Evolutionary conservation across 2,329 filamentous ascomycete genomes (phyloP).

Genomic region (Trichoderma hamatum): DNA sequence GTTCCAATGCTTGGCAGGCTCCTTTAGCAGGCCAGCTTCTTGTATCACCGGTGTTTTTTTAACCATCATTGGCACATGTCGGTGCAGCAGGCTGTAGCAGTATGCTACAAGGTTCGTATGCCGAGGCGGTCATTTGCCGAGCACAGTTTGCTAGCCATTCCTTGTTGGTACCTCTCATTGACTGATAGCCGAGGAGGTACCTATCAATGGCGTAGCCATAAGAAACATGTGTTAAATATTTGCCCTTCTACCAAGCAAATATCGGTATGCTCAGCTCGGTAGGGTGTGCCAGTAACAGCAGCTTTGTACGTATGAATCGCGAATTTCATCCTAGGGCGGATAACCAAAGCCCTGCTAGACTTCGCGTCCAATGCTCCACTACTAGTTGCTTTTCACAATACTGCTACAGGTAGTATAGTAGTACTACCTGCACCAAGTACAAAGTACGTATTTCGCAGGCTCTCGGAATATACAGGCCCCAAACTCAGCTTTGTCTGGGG

Average conservation of each 20-base stretch:
- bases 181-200: not conserved
- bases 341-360: not conserved
- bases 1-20: conserved; percentile 4
- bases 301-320: not conserved
- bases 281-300: not conserved
- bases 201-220: not conserved
- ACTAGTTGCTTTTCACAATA: not conserved
- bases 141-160: not conserved
- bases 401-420: no score
- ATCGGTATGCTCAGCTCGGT: not conserved
- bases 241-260: not conserved
- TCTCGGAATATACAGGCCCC: not conserved
- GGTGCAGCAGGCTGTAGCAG: not conserved
- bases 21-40: not conserved
- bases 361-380: not conserved
- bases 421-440: no score
- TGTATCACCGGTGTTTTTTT: not conserved
- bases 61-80: not conserved
- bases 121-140: conserved; percentile 9
- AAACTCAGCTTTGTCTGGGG: not conserved
- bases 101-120: not conserved
- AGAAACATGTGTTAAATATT: not conserved
- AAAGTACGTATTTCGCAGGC: not conserved
- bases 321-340: not conserved
- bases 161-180: not conserved